phyloP scores from a whole-genome alignment of 306 rosid species.

The Alnus glutinosa region DNA sequence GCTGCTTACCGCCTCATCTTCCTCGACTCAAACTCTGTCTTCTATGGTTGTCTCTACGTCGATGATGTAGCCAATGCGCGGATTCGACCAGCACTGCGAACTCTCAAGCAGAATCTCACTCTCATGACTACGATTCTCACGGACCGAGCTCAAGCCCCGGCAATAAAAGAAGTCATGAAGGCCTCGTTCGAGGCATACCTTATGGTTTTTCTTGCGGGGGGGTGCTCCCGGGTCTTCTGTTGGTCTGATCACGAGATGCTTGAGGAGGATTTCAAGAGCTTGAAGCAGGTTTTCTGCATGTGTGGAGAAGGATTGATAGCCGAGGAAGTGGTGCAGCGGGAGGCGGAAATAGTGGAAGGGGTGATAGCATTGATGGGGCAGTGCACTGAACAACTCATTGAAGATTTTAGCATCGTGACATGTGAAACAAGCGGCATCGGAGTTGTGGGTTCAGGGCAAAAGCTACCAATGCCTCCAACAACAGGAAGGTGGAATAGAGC shows the following conservation, averaged over 20 bases:
- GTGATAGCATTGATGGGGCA: slow-evolving; percentile 71
- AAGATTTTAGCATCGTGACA: slow-evolving; percentile 73
- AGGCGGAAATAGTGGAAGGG: slow-evolving; percentile 75
- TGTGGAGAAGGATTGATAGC: slow-evolving; percentile 83
- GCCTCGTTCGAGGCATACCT: slow-evolving; percentile 82
- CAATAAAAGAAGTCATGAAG: slow-evolving; percentile 83
- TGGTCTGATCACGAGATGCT: slow-evolving; percentile 62
- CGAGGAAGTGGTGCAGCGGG: slow-evolving; percentile 70
- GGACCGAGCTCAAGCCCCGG: slow-evolving; percentile 75
- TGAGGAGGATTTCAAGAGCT: slow-evolving; percentile 70
- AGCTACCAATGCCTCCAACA: slow-evolving; percentile 87
- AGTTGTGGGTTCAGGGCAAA: slow-evolving; percentile 54
- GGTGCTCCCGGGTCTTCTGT: slow-evolving; percentile 59
- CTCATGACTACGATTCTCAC: slow-evolving; percentile 63
- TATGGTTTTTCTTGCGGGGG: slow-evolving; percentile 95
- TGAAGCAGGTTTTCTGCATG: slow-evolving; percentile 62
- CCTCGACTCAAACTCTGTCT: slow-evolving; percentile 72
- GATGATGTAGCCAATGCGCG: slow-evolving; percentile 65
- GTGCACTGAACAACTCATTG: slow-evolving; percentile 72
- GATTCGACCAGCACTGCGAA: slow-evolving; percentile 70
- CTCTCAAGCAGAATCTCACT: slow-evolving; percentile 72
- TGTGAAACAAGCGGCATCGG: slow-evolving; percentile 80
- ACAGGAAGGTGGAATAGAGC: slow-evolving; percentile 86
- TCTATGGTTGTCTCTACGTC: slow-evolving; percentile 69
- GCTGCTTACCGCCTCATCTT: slow-evolving; percentile 87